Evolutionary conservation across 805 yeast genomes (phyloP).

Genomic region (Clavispora fructus): DNA sequence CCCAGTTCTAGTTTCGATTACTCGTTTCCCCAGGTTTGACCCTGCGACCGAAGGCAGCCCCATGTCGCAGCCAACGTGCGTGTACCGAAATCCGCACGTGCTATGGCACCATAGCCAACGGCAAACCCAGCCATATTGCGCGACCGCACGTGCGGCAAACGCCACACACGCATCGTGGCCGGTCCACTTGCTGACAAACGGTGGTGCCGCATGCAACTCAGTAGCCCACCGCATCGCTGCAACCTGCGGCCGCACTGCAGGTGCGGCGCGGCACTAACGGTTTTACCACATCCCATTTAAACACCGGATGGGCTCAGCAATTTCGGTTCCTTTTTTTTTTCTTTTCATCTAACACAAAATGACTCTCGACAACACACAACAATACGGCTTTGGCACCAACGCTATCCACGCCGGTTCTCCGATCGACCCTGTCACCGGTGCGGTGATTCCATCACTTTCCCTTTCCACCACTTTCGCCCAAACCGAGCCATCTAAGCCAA

Average conservation of each 20-base stretch:
- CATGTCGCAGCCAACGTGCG: too few relatives aligned
- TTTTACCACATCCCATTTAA: neutral
- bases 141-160: too few relatives aligned
- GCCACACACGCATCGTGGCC: too few relatives aligned
- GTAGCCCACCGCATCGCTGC: neutral
- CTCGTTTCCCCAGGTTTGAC: too few relatives aligned
- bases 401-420: slow-evolving; percentile 83
- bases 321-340: too few relatives aligned
- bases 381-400: slow-evolving; percentile 62
- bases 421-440: slow-evolving; percentile 71
- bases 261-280: neutral
- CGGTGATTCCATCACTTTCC: slow-evolving; percentile 81
- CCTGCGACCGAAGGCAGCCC: too few relatives aligned
- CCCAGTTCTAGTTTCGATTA: too few relatives aligned
- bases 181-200: too few relatives aligned
- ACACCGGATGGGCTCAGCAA: neutral
- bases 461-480: slow-evolving; percentile 84
- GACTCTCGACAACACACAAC: slow-evolving; percentile 33
- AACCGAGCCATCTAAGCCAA: slow-evolving; percentile 66
- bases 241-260: slow-evolving; percentile 1
- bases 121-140: too few relatives aligned
- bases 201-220: too few relatives aligned
- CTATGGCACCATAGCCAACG: too few relatives aligned
- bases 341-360: slow-evolving; percentile 13
- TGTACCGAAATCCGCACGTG: too few relatives aligned